Conservation (phyloP, 106 monocot species). For the Dioscorea dumetorum region DNA sequence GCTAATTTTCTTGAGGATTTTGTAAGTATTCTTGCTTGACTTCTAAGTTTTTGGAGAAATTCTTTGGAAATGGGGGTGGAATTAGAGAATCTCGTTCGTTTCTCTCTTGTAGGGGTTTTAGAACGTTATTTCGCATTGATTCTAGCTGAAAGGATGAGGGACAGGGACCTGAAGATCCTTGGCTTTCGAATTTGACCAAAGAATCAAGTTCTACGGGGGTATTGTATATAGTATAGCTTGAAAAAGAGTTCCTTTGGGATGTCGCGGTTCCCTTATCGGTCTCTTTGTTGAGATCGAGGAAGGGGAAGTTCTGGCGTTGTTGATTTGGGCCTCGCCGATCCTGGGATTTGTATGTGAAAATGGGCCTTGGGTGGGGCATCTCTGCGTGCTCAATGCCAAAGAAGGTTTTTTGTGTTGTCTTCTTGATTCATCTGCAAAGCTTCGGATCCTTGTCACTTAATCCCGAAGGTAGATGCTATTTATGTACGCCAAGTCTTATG, state of each 20-base stretch:
- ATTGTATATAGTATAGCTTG: not conserved
- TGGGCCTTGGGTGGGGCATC: slow-evolving; percentile 13
- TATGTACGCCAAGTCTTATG: not conserved
- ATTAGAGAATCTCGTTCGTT: not conserved
- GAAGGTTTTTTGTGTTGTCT: slow-evolving; percentile 17
- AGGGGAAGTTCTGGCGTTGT: not conserved
- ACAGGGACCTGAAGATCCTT: not conserved
- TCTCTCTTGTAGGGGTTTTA: not conserved
- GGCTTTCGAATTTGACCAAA: not conserved
- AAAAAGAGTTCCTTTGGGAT: not conserved
- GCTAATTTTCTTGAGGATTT: not conserved
- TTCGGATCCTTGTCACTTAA: slow-evolving; percentile 27
- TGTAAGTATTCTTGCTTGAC: not conserved
- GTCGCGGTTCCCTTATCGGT: not conserved
- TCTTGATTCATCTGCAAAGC: slow-evolving; percentile 18
- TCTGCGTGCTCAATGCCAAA: slow-evolving; percentile 3
- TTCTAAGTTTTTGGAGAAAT: not conserved
- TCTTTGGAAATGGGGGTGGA: not conserved
- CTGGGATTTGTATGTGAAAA: not conserved
- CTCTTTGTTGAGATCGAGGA: not conserved
- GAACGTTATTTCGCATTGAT: not conserved
- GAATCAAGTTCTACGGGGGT: not conserved
- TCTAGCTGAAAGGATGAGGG: not conserved
- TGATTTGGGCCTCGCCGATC: not conserved
- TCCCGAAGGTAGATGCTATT: slow-evolving; percentile 29